Percentiles rank a stretch among this genome's conserved stretches.
These are phyloP conservation scores for Penicillium thymicola DNA, from an alignment of 2,329 filamentous ascomycete genomes.

Conservation along the genomic window DNA sequence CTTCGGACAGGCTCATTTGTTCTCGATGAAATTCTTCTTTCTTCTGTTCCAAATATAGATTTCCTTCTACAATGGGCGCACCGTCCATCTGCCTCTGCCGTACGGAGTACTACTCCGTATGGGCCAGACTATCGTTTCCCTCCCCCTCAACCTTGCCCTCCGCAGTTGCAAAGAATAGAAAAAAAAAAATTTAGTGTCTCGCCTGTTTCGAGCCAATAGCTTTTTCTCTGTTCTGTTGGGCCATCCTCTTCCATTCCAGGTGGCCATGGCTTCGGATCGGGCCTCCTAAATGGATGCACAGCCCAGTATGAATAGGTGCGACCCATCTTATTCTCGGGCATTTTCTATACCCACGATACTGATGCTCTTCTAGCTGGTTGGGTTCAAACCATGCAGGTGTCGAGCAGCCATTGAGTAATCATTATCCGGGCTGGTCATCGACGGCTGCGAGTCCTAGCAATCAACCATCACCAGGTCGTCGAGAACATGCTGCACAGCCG, in stretches of 20 bases:
- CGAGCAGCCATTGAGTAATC: conserved; percentile 30
- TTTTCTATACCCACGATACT: conserved; percentile 16
- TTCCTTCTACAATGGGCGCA: background rate
- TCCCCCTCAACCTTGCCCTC: conserved; percentile 18
- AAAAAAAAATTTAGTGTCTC: conserved; percentile 23
- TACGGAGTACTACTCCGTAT: conserved; percentile 15
- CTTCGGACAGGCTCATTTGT: conserved; percentile 16
- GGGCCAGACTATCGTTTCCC: conserved; percentile 7
- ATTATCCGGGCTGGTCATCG: conserved; percentile 32
- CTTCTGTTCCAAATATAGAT: conserved; percentile 28
- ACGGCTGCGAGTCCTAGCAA: conserved; percentile 30
- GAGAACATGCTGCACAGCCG: conserved; percentile 43
- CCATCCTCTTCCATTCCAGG: conserved; percentile 19
- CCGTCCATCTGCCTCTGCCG: conserved; percentile 9
- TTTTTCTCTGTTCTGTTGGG: conserved; percentile 10
- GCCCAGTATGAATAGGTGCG: conserved; percentile 41
- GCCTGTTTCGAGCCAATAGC: conserved; percentile 14
- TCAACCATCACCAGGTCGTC: conserved; percentile 38
- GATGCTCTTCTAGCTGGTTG: conserved; percentile 32
- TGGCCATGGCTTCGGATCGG: conserved; percentile 29
- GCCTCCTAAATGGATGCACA: conserved; percentile 26
- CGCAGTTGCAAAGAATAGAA: conserved; percentile 31
- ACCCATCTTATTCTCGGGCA: background rate
- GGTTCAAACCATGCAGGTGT: conserved; percentile 32
- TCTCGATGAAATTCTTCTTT: conserved; percentile 8